Evolutionary conservation across 2,329 filamentous ascomycete species (phyloP), one percentile per base, ranked within the genome.

Genomic region (Aspergillus quadricinctus): DNA sequence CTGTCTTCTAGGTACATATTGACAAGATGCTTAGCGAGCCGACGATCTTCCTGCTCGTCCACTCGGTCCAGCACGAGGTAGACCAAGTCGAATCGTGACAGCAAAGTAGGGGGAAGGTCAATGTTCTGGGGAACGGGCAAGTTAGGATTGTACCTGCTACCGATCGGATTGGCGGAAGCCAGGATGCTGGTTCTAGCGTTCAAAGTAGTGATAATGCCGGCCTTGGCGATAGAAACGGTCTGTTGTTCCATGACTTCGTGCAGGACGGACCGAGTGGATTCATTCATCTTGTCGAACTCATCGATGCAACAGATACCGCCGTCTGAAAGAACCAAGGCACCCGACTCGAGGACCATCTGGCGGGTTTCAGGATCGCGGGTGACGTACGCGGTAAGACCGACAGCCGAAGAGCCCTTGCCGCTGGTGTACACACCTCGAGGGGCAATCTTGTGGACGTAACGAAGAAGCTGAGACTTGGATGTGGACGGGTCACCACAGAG

Each of bases 401-500:
- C 88, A 9, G 88, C 88, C 2, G 87, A 90, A 3, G 87, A 89
- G 57, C 88, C 88, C 68, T 90, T 90, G 59, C 88, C 88, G 60
- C 86, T 89, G 17, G 88, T 90, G 72, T 90, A 90, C 4, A 90
- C 84, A 71, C 88, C 88, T 57, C 94, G 88, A 41, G 94, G 94
- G 4, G 94, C 94, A 68, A 99, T 99, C 76, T 96, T 95, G 82
- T 99, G 93, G 27, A 99, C 88, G 69, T 99, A 99, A 60, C 91
- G 84, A 28, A 99, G 82, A 55, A 99, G 80, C 75, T 99, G 95
- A 10, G 94, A 99, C 75, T 99, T 99, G 41, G 94, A 83, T 0
- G 94, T 99, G 0, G 93, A 97, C 0, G 94, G 94, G 69, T 99
- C 94, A 81, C 94, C 94, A 68, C 94, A 99, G 37, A 99, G 87